A percentile compares a stretch with the other conserved stretches of the same genome.
These are phyloP conservation scores for Litchi chinensis DNA, from an alignment of 345 rosid genomes.

Conservation along the genomic window DNA sequence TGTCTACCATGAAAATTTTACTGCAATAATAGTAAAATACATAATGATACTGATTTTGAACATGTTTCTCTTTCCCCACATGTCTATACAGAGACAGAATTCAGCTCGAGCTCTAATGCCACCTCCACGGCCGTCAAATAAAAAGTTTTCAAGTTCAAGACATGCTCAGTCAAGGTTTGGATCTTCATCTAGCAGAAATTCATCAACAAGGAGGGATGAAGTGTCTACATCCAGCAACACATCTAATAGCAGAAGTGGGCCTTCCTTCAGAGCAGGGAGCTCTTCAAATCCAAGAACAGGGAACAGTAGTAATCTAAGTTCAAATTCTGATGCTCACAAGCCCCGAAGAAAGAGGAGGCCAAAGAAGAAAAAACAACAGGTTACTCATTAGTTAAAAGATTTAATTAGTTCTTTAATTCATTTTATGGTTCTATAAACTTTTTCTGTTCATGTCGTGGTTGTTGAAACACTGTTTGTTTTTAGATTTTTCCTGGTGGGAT, in stretches of 20 bases:
- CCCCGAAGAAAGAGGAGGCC: constrained; percentile 95
- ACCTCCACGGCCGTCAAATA: constrained; percentile 80
- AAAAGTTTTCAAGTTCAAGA: constrained; percentile 33
- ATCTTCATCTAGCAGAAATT: constrained; percentile 59
- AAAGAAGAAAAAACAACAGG: constrained; percentile 81
- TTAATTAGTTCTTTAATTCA: not conserved
- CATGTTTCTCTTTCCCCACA: constrained; percentile 12
- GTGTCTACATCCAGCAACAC: constrained; percentile 61
- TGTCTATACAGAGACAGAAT: constrained; percentile 53
- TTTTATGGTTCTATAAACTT: not conserved
- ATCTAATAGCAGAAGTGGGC: constrained; percentile 60
- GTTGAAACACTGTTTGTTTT: not conserved
- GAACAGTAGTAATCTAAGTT: constrained; percentile 85
- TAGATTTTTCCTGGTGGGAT: not conserved
- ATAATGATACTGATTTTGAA: not conserved
- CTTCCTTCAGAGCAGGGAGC: constrained; percentile 48
- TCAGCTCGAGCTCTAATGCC: constrained; percentile 92
- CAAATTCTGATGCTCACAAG: constrained; percentile 90
- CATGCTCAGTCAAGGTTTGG: constrained; percentile 62
- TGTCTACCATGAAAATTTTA: constrained; percentile 5
- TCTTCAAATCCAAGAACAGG: constrained; percentile 65
- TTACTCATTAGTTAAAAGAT: constrained; percentile 13
- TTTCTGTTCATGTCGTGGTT: not conserved
- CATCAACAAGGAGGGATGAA: constrained; percentile 49
- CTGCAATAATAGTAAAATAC: not conserved